A percentile compares a stretch with the other conserved stretches of the same genome.
These are phyloP conservation scores for Platismatia glauca DNA, from an alignment of 495 filamentous ascomycete species.

Conservation along the genomic window DNA sequence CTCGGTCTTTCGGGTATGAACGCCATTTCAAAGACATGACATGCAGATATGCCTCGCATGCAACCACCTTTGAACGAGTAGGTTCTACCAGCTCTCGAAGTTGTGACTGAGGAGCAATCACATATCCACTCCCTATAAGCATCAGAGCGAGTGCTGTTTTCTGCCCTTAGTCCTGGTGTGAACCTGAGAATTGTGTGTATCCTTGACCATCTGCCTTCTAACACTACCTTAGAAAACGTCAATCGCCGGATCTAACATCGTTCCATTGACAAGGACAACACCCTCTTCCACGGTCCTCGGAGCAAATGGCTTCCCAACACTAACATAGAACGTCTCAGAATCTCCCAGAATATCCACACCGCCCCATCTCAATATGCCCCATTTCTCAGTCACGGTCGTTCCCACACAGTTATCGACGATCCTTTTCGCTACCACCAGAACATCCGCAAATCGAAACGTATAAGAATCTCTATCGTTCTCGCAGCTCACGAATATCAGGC, in stretches of 20 bases:
- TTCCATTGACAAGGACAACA: not conserved
- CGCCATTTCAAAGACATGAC: too few species aligned
- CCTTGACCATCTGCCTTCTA: not conserved
- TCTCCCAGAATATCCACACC: not conserved
- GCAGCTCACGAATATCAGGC: not conserved
- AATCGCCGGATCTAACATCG: not conserved
- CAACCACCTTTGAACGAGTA: too few species aligned
- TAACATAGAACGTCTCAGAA: not conserved
- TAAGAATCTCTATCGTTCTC: conserved; percentile 1
- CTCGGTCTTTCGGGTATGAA: too few species aligned
- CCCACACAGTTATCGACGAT: not conserved
- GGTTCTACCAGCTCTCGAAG: too few species aligned
- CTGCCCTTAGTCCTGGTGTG: not conserved
- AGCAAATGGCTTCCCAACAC: not conserved
- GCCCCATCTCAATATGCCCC: not conserved
- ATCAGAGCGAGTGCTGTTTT: too few species aligned
- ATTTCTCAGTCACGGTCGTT: not conserved
- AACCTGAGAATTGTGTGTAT: not conserved
- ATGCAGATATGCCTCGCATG: too few species aligned
- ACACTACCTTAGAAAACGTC: not conserved
- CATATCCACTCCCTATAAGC: too few species aligned
- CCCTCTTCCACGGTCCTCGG: not conserved
- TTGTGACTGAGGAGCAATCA: too few species aligned
- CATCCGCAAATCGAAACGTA: not conserved
- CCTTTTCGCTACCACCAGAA: not conserved